Evolutionary conservation across 2,329 filamentous ascomycete genomes (phyloP).

Genomic region (Raffaelea albimanens): DNA sequence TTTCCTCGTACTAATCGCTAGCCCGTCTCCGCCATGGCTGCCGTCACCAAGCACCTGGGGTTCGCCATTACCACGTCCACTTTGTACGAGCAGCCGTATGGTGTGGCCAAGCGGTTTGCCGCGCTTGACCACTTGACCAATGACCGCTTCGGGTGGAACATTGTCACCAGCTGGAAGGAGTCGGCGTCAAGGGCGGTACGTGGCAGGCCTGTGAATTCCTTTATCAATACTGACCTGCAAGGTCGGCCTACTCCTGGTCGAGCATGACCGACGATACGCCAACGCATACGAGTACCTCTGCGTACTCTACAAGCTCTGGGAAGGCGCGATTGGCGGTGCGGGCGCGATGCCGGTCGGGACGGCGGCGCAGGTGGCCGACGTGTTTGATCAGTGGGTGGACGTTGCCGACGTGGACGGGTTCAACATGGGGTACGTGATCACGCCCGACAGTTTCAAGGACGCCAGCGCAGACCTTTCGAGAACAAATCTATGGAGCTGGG

Average conservation of each 20-base stretch:
- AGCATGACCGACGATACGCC: slow-evolving; percentile 14
- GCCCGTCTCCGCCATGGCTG: not conserved
- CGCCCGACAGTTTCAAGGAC: slow-evolving; percentile 55
- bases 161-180: slow-evolving; percentile 13
- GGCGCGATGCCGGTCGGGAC: not conserved
- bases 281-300: slow-evolving; percentile 15
- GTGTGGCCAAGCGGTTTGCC: slow-evolving; percentile 8
- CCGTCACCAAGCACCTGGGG: not conserved
- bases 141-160: slow-evolving; percentile 14
- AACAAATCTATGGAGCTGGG: not conserved
- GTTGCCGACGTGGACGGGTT: slow-evolving; percentile 68
- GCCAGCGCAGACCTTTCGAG: slow-evolving; percentile 22
- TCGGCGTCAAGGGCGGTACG: slow-evolving; percentile 6
- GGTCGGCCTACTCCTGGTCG: slow-evolving; percentile 3
- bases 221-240: not conserved
- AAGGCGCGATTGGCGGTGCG: not conserved
- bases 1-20: no score
- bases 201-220: not conserved
- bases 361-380: slow-evolving; percentile 46
- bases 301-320: slow-evolving; percentile 13
- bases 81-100: not conserved
- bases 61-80: not conserved
- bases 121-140: slow-evolving; percentile 10
- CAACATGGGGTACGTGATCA: slow-evolving; percentile 42
- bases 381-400: slow-evolving; percentile 55